Evolutionary conservation across 176 grass and related monocot species (phyloP).

Genomic region (Aegilops umbellulata): DNA sequence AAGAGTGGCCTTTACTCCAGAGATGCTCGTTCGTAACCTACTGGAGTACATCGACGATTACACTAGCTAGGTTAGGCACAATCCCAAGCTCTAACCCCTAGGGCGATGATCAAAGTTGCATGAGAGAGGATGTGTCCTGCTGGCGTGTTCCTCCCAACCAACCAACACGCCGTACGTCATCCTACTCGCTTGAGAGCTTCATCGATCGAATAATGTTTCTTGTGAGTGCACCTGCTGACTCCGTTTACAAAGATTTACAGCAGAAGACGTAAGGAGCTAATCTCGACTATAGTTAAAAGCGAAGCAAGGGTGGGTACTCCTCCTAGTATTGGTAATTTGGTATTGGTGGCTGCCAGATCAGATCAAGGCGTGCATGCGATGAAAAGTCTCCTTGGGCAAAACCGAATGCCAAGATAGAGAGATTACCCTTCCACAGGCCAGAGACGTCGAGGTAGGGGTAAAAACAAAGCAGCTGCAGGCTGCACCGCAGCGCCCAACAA

Average conservation of each 20-base stretch:
- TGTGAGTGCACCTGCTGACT: background rate
- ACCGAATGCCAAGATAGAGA: background rate
- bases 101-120: constrained; percentile 4
- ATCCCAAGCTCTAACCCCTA: background rate
- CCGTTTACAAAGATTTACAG: background rate
- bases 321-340: no score
- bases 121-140: background rate
- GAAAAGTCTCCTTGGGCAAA: background rate
- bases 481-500: background rate
- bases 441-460: background rate
- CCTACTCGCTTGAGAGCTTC: background rate
- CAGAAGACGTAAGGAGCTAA: background rate
- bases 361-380: constrained; percentile 30
- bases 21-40: background rate
- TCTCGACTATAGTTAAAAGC: background rate
- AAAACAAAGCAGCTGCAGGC: background rate
- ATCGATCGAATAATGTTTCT: constrained; percentile 16
- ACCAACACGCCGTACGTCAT: constrained; percentile 25
- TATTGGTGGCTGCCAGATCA: background rate
- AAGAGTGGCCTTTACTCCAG: constrained; percentile 34
- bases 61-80: background rate
- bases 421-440: background rate
- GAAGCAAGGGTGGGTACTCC: background rate
- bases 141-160: constrained; percentile 19
- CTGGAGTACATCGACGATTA: background rate